phyloP scores from a whole-genome alignment of 495 filamentous ascomycete species.

The Daldinia concentrica region DNA sequence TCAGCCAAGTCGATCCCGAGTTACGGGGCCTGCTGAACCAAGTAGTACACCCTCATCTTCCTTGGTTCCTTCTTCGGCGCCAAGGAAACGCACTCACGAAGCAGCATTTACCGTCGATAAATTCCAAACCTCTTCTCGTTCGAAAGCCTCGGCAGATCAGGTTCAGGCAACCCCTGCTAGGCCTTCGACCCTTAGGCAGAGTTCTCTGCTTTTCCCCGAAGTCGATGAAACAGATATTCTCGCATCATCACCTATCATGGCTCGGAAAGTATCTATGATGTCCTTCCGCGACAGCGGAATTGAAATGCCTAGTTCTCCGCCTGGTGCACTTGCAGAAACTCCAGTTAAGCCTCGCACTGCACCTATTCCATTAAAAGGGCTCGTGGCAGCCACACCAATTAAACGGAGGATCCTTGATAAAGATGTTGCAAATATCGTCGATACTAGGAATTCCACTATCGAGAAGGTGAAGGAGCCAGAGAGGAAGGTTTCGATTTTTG shows the following conservation, averaged over 20 bases:
- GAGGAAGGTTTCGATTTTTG: constrained; percentile 68
- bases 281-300: constrained; percentile 47
- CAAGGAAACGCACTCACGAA: constrained; percentile 46
- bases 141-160: constrained; percentile 6
- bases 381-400: constrained; percentile 35
- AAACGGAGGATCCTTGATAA: constrained; percentile 58
- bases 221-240: constrained; percentile 37
- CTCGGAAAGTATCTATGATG: constrained; percentile 60
- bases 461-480: constrained; percentile 11
- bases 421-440: constrained; percentile 35
- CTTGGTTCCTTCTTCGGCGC: constrained; percentile 49
- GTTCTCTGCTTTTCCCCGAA: constrained; percentile 33
- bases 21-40: constrained; percentile 35
- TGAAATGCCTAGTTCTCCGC: constrained; percentile 55
- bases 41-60: constrained; percentile 33
- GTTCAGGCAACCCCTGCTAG: constrained; percentile 49
- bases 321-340: constrained; percentile 49
- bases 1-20: constrained; percentile 16
- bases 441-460: constrained; percentile 30
- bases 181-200: constrained; percentile 11
- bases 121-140: constrained; percentile 20
- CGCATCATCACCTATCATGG: constrained; percentile 55
- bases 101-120: constrained; percentile 30
- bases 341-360: constrained; percentile 46
- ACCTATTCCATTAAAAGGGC: constrained; percentile 20